phyloP scores from a whole-genome alignment of 2,329 filamentous ascomycete species.

The Paecilomyces variotii region DNA sequence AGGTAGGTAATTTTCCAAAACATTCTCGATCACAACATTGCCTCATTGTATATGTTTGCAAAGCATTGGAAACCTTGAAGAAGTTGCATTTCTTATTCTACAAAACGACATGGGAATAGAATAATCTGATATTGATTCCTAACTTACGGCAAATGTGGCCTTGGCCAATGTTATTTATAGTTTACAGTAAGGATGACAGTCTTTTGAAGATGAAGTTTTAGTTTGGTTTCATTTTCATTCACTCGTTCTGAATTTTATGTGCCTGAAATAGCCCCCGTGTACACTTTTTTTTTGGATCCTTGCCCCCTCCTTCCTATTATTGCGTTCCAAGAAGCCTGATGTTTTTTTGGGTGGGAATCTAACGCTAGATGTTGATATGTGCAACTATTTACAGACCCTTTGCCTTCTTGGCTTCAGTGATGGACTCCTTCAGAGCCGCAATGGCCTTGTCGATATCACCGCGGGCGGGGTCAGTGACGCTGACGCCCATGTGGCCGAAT shows the following conservation, averaged over 20 bases:
- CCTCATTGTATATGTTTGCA: background rate
- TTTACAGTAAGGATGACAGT: background rate
- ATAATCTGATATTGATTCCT: too few species aligned
- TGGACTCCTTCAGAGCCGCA: conserved; percentile 63
- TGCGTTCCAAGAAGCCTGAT: background rate
- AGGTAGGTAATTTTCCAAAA: background rate
- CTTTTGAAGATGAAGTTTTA: background rate
- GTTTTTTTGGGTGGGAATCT: background rate
- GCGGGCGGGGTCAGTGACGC: conserved; percentile 70
- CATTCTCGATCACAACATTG: background rate
- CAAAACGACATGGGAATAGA: background rate
- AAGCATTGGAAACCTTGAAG: background rate
- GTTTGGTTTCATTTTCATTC: background rate
- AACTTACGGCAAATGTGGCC: too few species aligned
- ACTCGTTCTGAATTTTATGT: background rate
- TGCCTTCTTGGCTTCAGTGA: conserved; percentile 65
- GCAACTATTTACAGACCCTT: conserved; percentile 28
- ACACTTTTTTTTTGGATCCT: background rate
- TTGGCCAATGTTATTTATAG: background rate
- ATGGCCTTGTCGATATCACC: conserved; percentile 80
- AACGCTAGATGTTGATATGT: background rate
- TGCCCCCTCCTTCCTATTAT: background rate
- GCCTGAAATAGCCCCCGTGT: background rate
- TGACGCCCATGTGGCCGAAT: conserved; percentile 97
- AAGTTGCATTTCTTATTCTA: background rate